Conservation (phyloP, 1,284 basidiomycete genomes). For the Filobasidium uniguttulatum region DNA sequence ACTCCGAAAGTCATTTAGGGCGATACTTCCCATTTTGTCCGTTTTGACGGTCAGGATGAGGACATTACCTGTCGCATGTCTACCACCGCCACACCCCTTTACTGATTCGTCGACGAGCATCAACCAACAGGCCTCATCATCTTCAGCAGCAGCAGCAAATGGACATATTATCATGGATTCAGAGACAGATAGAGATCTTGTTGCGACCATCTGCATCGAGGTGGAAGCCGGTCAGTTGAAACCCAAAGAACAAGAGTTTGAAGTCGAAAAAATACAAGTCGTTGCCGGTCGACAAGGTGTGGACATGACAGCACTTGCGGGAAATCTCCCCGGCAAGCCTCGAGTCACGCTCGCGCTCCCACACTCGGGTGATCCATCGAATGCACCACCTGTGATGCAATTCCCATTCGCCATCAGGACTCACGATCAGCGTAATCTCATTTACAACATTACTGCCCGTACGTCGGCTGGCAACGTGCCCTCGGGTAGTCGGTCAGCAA, state of each 20-base stretch:
- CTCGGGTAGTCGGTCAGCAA: no score
- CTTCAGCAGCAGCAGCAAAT: not conserved
- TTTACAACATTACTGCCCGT: constrained; percentile 7
- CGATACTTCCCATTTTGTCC: constrained; percentile 8
- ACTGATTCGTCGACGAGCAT: no score
- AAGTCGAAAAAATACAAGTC: not conserved
- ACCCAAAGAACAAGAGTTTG: not conserved
- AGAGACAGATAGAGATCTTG: constrained; percentile 2
- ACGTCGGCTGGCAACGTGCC: not conserved
- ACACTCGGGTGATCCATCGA: not conserved
- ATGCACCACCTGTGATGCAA: not conserved
- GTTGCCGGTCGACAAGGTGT: not conserved
- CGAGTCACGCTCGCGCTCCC: not conserved
- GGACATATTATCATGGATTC: not conserved
- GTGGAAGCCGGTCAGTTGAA: constrained; percentile 8
- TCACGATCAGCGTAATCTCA: constrained; percentile 8
- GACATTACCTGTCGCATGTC: constrained; percentile 4
- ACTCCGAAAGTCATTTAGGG: constrained; percentile 9
- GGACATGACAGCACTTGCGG: not conserved
- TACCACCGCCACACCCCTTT: no score
- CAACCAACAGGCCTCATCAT: not conserved
- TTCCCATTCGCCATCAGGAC: constrained; percentile 8
- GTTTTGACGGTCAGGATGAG: constrained; percentile 12
- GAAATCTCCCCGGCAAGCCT: not conserved
- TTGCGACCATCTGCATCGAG: constrained; percentile 11